These are phyloP conservation scores for Nitzschia sp. DNA, from an alignment of 108 stramenopile species.

Conservation along the genomic window DNA sequence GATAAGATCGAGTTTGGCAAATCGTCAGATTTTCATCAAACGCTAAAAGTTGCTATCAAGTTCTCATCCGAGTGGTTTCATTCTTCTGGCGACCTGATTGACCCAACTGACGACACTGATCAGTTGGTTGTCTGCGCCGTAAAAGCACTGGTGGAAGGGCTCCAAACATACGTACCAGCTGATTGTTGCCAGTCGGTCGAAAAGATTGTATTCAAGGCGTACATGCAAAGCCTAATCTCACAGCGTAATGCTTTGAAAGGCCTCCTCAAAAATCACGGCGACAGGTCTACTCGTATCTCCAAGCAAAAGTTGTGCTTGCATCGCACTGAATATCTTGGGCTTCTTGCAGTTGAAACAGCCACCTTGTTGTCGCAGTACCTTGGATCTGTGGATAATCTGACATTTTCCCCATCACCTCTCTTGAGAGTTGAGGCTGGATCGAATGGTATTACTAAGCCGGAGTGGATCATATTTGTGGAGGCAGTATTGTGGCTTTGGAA, in stretches of 20 bases:
- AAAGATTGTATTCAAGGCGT: conserved; percentile 5
- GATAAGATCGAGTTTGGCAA: conserved; percentile 8
- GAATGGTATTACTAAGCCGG: neutral
- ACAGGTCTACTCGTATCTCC: conserved; percentile 38
- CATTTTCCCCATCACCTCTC: conserved; percentile 14
- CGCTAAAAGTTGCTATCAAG: conserved; percentile 13
- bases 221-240: conserved; percentile 16
- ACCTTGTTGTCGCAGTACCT: conserved; percentile 51
- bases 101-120: conserved; percentile 20
- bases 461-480: conserved; percentile 36
- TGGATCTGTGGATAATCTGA: conserved; percentile 36
- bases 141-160: conserved; percentile 1
- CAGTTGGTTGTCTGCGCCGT: conserved; percentile 13
- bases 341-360: conserved; percentile 49
- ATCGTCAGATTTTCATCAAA: conserved; percentile 5
- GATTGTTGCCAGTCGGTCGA: neutral
- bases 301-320: conserved; percentile 34
- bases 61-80: conserved; percentile 26
- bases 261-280: conserved; percentile 23
- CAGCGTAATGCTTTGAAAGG: conserved; percentile 15
- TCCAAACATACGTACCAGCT: neutral
- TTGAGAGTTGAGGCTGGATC: neutral
- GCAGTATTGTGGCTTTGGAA: conserved; percentile 64
- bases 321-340: conserved; percentile 44
- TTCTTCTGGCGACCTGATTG: conserved; percentile 1